Base-by-base conservation (phyloP, 805 yeast species). In the Ogataea saltuana region DNA sequence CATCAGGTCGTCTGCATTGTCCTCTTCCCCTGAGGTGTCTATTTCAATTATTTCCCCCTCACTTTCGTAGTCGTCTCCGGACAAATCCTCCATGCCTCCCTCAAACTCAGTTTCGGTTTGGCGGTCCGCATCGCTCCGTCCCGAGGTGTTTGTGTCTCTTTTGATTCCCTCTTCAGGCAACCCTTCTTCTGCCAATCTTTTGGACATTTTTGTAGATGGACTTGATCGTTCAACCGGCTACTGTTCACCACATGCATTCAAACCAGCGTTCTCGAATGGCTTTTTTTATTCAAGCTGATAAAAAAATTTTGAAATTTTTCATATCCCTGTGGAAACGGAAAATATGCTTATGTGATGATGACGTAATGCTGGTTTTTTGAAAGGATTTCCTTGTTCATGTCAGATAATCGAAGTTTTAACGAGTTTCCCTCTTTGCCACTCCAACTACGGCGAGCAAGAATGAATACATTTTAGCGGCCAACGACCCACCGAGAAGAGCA, bases 1-100 rank as follows among this genome's bases (percentile, higher is more conserved):
- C 29, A 25, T 34, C 22, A 63, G 68, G n/a, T 63, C 66, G 4
- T 63, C 71, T 13, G 60, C 74, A 15, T 65, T 69, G 44, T 74
- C 75, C 31, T 69, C 81, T 22, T 72, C 80, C 20, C 76, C 85
- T 10, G 67, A 72, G 6, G 74, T 69, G 55, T 86, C 96, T 9
- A 86, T 71, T 59, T 88, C 95, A 33, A 88, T 85, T 47, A 87
- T 85, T 61, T 85, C 95, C 42, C 87, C 96, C 55, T 88, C 95
- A 69, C 91, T 86, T 56, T 88, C 96, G 53, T 83, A 88, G 59
- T 90, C 97, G 60, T 88, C 96, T 48, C 96, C 96, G 55, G 82
- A 84, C 31, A 86, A 82, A 59, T 85, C 93, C 64, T 89, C 97
- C 64, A 85, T 85, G 53, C 85, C 96, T 43, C 68, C 68, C 51